A percentile compares a stretch with the other conserved stretches of the same genome.
Evolutionary conservation across 257 asterid species (phyloP).

Genomic region (Solanum lycopersicoides): DNA sequence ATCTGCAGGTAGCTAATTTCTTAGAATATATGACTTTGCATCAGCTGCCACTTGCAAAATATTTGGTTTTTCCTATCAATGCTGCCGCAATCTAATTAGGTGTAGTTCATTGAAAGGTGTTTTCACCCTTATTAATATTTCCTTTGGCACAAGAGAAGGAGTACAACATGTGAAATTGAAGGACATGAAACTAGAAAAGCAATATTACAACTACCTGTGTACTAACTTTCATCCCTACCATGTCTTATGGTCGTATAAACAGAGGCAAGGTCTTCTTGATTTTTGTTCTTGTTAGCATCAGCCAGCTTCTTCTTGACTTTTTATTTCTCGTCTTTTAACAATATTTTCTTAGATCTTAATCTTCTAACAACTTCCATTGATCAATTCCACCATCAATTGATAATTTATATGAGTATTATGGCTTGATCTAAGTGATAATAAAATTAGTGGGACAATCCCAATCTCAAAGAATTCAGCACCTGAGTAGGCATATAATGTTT

Average conservation of each 20-base stretch:
- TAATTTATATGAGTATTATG: slow-evolving; percentile 48
- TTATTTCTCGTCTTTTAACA: neutral
- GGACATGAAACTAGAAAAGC: too few relatives aligned
- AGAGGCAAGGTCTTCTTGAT: neutral
- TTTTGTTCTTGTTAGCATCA: neutral
- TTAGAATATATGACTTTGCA: too few relatives aligned
- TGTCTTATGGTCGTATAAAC: too few relatives aligned
- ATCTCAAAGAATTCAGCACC: slow-evolving; percentile 33
- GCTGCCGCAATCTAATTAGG: neutral
- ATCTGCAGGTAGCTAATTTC: too few relatives aligned
- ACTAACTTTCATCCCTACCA: too few relatives aligned
- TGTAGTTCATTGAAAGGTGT: neutral
- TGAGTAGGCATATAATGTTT: neutral
- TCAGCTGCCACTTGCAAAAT: too few relatives aligned
- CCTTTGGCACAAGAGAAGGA: too few relatives aligned
- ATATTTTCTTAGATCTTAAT: slow-evolving; percentile 35
- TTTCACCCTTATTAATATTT: neutral
- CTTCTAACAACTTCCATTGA: slow-evolving; percentile 53
- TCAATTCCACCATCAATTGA: slow-evolving; percentile 75
- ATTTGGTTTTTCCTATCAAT: too few relatives aligned
- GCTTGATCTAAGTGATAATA: slow-evolving; percentile 68
- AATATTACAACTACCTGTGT: too few relatives aligned
- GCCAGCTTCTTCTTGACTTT: neutral
- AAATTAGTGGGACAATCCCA: slow-evolving; percentile 58
- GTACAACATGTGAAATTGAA: too few relatives aligned